Base-by-base conservation (phyloP, 2,329 filamentous ascomycete species). In the Colletotrichum sp. region DNA sequence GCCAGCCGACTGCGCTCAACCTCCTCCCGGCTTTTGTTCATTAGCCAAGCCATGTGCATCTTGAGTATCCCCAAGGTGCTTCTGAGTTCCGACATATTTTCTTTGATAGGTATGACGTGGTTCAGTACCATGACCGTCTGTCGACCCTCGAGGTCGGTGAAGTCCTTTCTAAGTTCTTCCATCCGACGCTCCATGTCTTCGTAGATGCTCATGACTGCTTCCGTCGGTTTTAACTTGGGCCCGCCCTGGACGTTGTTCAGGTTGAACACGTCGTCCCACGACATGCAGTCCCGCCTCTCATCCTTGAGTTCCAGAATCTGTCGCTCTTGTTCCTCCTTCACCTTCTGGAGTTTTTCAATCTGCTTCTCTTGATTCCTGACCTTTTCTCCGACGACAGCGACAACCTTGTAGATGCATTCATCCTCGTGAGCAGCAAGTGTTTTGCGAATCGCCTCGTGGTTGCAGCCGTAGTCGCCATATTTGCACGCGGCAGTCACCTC, bases 71-170 rank as follows among this genome's bases (percentile, higher is more conserved):
- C 90, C 76, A 91, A 85, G 78, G 88, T 91, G 82, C 89, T 91
- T 59, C 88, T 86, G 57, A 92, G 84, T 81, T 93, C 91, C 6
- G 89, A 88, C n/a, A 93, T 87, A 81, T 92, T 90, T 75, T 93
- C 91, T 72, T 91, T 90, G 76, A 93, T 89, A 9, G 89, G 90
- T 80, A 92, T 87, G 7, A 91, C 89, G 81, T 93, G 90, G 79
- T 92, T 92, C 80, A 93, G 87, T 10, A 92, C 87, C 87, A 91
- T 89, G 83, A 92, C 89, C 36, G 88, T 91, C 80, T 92, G 91
- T 65, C 90, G 88, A 5, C 89, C 89, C 80, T 93, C 91, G 66
- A 92, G 86, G 74, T 92, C 91, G 24, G 88, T 89, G 49, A 93
- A 80, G 57, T 88, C 89, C 71, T 90, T 88, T 67, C 90, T 89